A percentile compares a stretch with the other conserved stretches of the same genome.
Evolutionary conservation across 2,329 filamentous ascomycete species (phyloP).

Genomic region (Diplocarpon rosae): DNA sequence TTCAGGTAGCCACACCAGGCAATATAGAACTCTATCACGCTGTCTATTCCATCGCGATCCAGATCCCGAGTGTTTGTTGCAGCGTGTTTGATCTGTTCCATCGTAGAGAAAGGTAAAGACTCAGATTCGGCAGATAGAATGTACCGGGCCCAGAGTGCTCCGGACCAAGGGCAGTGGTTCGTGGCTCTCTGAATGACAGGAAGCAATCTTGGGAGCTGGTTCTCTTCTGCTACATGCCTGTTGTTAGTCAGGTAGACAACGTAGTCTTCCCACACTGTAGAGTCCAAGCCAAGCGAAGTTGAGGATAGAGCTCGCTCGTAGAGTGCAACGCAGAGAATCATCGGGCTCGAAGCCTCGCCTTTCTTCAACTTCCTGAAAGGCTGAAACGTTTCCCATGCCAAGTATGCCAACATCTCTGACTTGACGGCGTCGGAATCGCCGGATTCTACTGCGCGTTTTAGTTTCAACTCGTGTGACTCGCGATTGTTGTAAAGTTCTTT

Average conservation of each 20-base stretch:
- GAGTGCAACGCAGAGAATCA: conserved; percentile 50
- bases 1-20: conserved; percentile 94
- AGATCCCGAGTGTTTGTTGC: conserved; percentile 79
- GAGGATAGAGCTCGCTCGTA: conserved; percentile 65
- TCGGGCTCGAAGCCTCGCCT: conserved; percentile 33
- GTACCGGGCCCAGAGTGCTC: conserved; percentile 80
- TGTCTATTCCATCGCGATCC: conserved; percentile 75
- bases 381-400: conserved; percentile 72
- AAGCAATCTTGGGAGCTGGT: conserved; percentile 41
- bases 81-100: conserved; percentile 83
- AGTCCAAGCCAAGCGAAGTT: conserved; percentile 56
- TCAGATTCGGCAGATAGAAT: conserved; percentile 77
- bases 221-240: conserved; percentile 24
- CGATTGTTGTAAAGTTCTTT: conserved; percentile 54
- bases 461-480: conserved; percentile 55
- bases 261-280: conserved; percentile 74
- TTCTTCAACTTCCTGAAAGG: conserved; percentile 42
- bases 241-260: conserved; percentile 22
- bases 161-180: conserved; percentile 87
- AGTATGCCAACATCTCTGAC: conserved; percentile 51
- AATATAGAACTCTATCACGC: conserved; percentile 81
- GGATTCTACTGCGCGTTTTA: conserved; percentile 46
- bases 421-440: conserved; percentile 45
- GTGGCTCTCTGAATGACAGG: conserved; percentile 72
- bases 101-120: conserved; percentile 62